These are phyloP conservation scores for Cordyceps fumosorosea DNA, from an alignment of 2,329 filamentous ascomycete genomes.

Conservation along the genomic window DNA sequence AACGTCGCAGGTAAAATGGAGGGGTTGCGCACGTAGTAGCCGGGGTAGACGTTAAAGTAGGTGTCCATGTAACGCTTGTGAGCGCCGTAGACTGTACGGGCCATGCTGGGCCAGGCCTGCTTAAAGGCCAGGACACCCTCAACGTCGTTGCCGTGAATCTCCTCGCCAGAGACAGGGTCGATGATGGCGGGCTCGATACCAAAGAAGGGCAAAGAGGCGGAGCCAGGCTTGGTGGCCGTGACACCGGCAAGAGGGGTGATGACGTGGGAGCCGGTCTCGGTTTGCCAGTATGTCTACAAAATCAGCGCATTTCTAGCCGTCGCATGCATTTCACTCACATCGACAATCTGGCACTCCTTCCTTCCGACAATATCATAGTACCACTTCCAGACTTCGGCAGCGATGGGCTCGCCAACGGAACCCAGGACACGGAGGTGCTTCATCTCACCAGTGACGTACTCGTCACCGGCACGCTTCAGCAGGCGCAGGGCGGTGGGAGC, in stretches of 20 bases:
- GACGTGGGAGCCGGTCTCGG: slow-evolving; percentile 93
- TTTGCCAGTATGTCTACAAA: slow-evolving; percentile 95
- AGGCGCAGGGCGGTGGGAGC: slow-evolving; percentile 89
- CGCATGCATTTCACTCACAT: slow-evolving; percentile 55
- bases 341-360: slow-evolving; percentile 86
- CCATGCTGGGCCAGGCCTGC: slow-evolving; percentile 98
- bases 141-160: slow-evolving; percentile 91
- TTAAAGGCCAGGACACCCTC: slow-evolving; percentile 97
- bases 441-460: slow-evolving; percentile 87
- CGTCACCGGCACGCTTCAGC: slow-evolving; percentile 89
- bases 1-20: background rate
- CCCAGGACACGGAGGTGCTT: slow-evolving; percentile 82
- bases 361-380: slow-evolving; percentile 94
- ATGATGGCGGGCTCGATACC: slow-evolving; percentile 97
- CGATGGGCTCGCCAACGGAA: slow-evolving; percentile 95
- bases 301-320: slow-evolving; percentile 4
- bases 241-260: slow-evolving; percentile 90
- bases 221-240: slow-evolving; percentile 93
- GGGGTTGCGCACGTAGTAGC: slow-evolving; percentile 79
- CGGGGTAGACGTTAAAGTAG: slow-evolving; percentile 95
- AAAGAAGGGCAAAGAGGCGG: slow-evolving; percentile 94
- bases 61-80: slow-evolving; percentile 99
- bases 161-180: slow-evolving; percentile 89
- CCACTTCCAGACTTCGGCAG: slow-evolving; percentile 99
- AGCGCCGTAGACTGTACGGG: slow-evolving; percentile 92